Evolutionary conservation across 306 rosid genomes (phyloP).

Genomic region (Vigna unguiculata): DNA sequence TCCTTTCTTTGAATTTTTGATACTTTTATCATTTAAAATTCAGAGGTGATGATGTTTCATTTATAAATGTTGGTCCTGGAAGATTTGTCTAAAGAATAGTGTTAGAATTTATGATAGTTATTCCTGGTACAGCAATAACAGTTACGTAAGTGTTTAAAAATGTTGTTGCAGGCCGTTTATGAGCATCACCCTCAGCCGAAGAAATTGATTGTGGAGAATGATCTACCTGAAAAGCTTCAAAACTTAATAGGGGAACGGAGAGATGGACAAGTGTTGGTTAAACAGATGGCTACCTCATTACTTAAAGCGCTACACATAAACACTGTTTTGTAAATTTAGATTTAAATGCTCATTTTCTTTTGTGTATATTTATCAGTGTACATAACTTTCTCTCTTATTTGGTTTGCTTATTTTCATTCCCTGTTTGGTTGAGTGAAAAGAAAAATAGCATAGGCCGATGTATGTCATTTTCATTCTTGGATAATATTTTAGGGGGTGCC

Average conservation of each 20-base stretch:
- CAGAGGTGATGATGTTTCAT: neutral
- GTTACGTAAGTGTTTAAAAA: neutral
- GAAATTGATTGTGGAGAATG: conserved; percentile 98
- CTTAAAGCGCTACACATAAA: conserved; percentile 97
- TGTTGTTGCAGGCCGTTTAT: conserved; percentile 80
- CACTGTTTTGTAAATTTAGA: conserved; percentile 79
- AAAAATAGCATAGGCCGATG: conserved; percentile 29
- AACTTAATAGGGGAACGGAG: conserved; percentile 92
- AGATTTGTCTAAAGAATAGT: conserved; percentile 12
- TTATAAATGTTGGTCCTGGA: neutral
- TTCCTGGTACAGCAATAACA: neutral
- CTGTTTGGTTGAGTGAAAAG: conserved; percentile 40
- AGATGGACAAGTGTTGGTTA: conserved; percentile 98
- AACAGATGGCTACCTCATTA: conserved; percentile 98
- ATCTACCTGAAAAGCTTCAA: conserved; percentile 94
- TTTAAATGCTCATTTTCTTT: conserved; percentile 31
- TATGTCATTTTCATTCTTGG: conserved; percentile 19
- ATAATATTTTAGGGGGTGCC: conserved; percentile 8
- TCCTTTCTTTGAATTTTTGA: neutral
- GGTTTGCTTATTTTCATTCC: conserved; percentile 25
- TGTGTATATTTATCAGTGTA: conserved; percentile 44
- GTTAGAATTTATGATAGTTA: neutral
- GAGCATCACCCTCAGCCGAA: conserved; percentile 99
- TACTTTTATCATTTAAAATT: neutral
- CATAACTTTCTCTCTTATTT: conserved; percentile 45